Conservation (phyloP, 2,329 filamentous ascomycete genomes). For the Coleophoma cylindrospora region DNA sequence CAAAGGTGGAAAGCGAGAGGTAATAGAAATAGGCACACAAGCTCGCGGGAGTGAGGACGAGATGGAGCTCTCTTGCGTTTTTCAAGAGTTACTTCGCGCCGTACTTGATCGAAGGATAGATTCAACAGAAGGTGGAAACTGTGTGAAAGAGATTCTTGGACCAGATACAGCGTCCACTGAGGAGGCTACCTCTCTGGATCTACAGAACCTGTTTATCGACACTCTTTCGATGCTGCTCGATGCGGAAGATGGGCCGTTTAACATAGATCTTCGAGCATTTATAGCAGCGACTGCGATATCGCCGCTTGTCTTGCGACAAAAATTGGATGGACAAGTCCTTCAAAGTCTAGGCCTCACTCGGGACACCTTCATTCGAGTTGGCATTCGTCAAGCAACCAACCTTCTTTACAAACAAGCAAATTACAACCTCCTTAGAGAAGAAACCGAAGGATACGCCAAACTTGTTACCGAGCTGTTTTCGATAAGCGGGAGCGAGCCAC, state of each 20-base stretch:
- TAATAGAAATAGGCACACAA: constrained; percentile 60
- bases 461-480: constrained; percentile 94
- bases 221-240: constrained; percentile 76
- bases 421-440: constrained; percentile 91
- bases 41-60: constrained; percentile 64
- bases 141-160: constrained; percentile 70
- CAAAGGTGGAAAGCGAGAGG: constrained; percentile 57
- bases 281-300: constrained; percentile 70
- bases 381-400: constrained; percentile 87
- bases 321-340: constrained; percentile 76
- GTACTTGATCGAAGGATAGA: constrained; percentile 65
- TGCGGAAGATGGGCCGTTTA: constrained; percentile 49
- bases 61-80: constrained; percentile 64
- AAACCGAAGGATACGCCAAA: constrained; percentile 95
- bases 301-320: constrained; percentile 66
- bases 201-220: constrained; percentile 73
- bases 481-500: constrained; percentile 70
- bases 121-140: constrained; percentile 62
- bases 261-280: constrained; percentile 56
- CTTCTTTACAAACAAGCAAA: constrained; percentile 92
- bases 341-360: constrained; percentile 75
- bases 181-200: constrained; percentile 50
- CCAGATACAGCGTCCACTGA: constrained; percentile 43
- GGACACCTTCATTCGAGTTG: constrained; percentile 76
- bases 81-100: constrained; percentile 80